A percentile compares a stretch with the other conserved stretches of the same genome.
phyloP scores from a whole-genome alignment of 768 basidiomycete species.

The Nevesoporus exiguus region DNA sequence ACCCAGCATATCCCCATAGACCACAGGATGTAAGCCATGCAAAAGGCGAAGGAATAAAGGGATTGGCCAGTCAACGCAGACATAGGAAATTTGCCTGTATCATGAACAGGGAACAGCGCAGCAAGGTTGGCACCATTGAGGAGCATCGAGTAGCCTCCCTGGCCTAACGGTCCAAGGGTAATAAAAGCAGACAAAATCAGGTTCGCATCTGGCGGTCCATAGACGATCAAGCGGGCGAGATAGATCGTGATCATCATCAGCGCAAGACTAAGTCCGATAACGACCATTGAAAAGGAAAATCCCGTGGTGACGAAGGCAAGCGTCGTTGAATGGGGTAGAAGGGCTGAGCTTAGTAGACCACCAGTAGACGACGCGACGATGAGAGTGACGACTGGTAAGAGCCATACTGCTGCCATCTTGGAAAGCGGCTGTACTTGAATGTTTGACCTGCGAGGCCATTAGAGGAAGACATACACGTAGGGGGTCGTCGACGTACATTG shows the following conservation, averaged over 20 bases:
- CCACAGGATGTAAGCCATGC: conserved; percentile 47
- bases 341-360: conserved; percentile 39
- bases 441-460: conserved; percentile 38
- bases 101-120: conserved; percentile 32
- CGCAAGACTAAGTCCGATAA: conserved; percentile 45
- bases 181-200: conserved; percentile 45
- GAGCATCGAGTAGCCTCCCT: conserved; percentile 46
- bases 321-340: conserved; percentile 34
- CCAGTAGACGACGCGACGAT: conserved; percentile 54
- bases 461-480: not conserved
- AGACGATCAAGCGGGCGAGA: conserved; percentile 41
- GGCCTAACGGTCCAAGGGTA: conserved; percentile 51
- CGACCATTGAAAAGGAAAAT: conserved; percentile 42
- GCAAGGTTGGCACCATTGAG: conserved; percentile 39
- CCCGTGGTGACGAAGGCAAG: conserved; percentile 42
- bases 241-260: conserved; percentile 49
- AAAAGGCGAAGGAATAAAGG: conserved; percentile 43
- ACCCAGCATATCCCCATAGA: conserved; percentile 56
- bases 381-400: conserved; percentile 50
- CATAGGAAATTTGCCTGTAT: conserved; percentile 31
- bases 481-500: conserved; percentile 34
- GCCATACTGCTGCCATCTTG: conserved; percentile 44
- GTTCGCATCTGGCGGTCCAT: conserved; percentile 38
- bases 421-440: conserved; percentile 40
- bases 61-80: conserved; percentile 37